Conservation (phyloP, 106 monocot species). For the Dioscorea alata region DNA sequence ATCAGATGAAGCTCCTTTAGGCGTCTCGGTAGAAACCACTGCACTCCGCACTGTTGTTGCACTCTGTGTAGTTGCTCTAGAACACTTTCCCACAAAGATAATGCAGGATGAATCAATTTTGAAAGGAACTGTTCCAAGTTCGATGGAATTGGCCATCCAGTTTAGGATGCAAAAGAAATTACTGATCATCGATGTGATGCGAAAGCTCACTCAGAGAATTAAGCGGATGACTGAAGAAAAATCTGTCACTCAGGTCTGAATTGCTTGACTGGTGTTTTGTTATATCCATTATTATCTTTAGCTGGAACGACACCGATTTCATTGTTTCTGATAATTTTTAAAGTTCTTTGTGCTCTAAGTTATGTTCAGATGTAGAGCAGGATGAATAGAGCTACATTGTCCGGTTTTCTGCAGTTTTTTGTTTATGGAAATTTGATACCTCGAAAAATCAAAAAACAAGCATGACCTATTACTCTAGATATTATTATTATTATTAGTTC, state of each 20-base stretch:
- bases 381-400: too few relatives aligned
- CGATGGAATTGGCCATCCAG: slow-evolving; percentile 58
- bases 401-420: too few relatives aligned
- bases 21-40: slow-evolving; percentile 46
- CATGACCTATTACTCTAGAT: too few relatives aligned
- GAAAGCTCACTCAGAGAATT: slow-evolving; percentile 60
- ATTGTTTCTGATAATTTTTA: too few relatives aligned
- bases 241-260: slow-evolving; percentile 15
- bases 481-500: too few relatives aligned
- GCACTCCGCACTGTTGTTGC: slow-evolving; percentile 63
- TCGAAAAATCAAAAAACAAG: too few relatives aligned
- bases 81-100: slow-evolving; percentile 86
- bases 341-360: too few relatives aligned
- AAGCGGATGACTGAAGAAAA: slow-evolving; percentile 38
- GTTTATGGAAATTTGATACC: too few relatives aligned
- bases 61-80: slow-evolving; percentile 60
- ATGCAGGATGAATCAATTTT: slow-evolving; percentile 85
- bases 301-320: too few relatives aligned
- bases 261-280: not conserved
- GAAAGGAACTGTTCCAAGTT: slow-evolving; percentile 31
- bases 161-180: slow-evolving; percentile 90
- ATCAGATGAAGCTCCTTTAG: slow-evolving; percentile 58
- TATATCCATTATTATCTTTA: too few relatives aligned
- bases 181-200: slow-evolving; percentile 74
- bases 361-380: too few relatives aligned